Evolutionary conservation across 495 filamentous ascomycete genomes (phyloP).

Genomic region (Daldinia loculata): DNA sequence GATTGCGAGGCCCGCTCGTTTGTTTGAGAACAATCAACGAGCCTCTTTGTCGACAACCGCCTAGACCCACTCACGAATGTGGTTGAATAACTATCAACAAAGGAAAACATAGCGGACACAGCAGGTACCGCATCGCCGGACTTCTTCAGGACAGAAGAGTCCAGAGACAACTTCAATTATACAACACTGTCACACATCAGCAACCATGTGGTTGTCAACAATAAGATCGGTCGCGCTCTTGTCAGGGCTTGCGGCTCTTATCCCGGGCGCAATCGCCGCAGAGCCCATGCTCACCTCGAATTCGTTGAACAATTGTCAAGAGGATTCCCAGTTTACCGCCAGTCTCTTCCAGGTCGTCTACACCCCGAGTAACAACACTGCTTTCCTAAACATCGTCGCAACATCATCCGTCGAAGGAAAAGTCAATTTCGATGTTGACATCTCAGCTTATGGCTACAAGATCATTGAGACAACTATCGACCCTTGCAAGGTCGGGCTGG

Average conservation of each 20-base stretch:
- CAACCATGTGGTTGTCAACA: constrained; percentile 50
- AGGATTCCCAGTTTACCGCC: constrained; percentile 81
- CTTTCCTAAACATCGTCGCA: constrained; percentile 79
- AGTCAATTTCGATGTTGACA: constrained; percentile 77
- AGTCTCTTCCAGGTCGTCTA: constrained; percentile 84
- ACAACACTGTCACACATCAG: neutral
- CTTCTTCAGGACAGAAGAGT: constrained; percentile 1
- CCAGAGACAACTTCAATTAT: constrained; percentile 6
- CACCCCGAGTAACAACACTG: constrained; percentile 76
- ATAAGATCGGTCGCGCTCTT: constrained; percentile 48
- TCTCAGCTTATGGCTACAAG: constrained; percentile 84
- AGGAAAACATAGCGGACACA: constrained; percentile 13
- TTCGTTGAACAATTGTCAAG: constrained; percentile 80
- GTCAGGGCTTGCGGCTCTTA: constrained; percentile 46
- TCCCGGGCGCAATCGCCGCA: constrained; percentile 39
- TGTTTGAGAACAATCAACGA: constrained; percentile 16
- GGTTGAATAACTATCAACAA: constrained; percentile 28
- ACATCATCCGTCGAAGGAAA: constrained; percentile 86
- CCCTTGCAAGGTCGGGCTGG: constrained; percentile 75
- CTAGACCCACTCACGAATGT: constrained; percentile 10
- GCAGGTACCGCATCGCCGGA: neutral
- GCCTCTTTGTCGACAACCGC: constrained; percentile 25
- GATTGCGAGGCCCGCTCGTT: constrained; percentile 21
- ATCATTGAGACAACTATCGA: constrained; percentile 71
- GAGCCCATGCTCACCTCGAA: constrained; percentile 69